Base-by-base conservation (phyloP, 371 early-diverging fungal genomes). In the Apophysomyces variabilis region DNA sequence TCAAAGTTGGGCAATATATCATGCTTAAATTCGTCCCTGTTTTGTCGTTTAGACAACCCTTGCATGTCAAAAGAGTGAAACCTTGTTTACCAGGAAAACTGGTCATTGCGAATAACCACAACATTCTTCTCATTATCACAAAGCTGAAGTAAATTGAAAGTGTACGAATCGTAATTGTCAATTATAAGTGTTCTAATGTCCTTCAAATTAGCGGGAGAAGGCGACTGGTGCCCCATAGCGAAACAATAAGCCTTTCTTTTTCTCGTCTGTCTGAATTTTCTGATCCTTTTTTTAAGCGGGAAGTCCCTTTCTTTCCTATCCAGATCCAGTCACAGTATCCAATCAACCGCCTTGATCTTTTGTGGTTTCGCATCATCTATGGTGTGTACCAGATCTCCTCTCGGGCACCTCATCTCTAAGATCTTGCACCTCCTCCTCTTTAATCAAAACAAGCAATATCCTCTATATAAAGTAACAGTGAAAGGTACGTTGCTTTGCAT, bases 111-210 rank as follows among this genome's bases (percentile, higher is more conserved):
- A 66, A 98, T 92, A 38, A 97, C 93, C 2, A 94, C 83, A 0
- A 91, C 85, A 62, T 87, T 79, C 13, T 66, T 46, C 3, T 50
- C 41, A 39, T 83, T 78, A 8, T 68, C 63, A 69, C 87, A 90
- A 13, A 94, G 82, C 71, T 94, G 94, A 60, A 92, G 70, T 26
- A 98, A 76, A 73, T 98, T 98, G 79, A 93, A 94, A 1, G 97
- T 98, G 73, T 97, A 98, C 5, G 96, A 96, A 76, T 98, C 99
- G 72, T 96, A 97, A 81, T 97, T 96, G 77, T 98, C 99, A 56
- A 98, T 88, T 43, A 98, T 89, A 12, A 98, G 79, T 0, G 88
- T 87, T 21, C 54, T 50, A 50, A 50, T 8, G 0, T 5, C 54
- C 11, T 50, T 50, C 21, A 50, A 50, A 50, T 50, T 11, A 21